These are phyloP conservation scores for Xylariomycetidae sp. DNA, from an alignment of 2,329 filamentous ascomycete species.

Conservation along the genomic window DNA sequence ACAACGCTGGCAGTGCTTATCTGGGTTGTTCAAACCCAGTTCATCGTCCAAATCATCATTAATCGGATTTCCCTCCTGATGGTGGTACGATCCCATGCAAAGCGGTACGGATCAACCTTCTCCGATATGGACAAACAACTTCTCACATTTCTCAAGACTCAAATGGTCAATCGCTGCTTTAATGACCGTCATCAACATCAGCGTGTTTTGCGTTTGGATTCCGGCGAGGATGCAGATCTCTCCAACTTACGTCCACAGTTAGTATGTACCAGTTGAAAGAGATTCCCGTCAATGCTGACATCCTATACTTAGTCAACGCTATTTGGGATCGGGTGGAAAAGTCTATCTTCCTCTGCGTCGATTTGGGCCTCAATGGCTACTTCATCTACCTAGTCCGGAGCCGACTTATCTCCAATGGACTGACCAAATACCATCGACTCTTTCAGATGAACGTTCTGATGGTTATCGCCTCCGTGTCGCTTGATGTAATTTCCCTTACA, in stretches of 20 bases:
- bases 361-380: constrained; percentile 38
- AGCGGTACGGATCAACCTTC: not conserved
- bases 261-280: not conserved
- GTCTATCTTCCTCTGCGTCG: constrained; percentile 37
- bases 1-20: constrained; percentile 12
- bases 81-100: constrained; percentile 28
- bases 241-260: constrained; percentile 25
- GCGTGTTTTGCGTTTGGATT: constrained; percentile 45
- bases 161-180: constrained; percentile 34
- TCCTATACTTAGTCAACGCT: constrained; percentile 33
- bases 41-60: constrained; percentile 44
- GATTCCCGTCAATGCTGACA: not conserved
- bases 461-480: constrained; percentile 30
- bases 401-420: constrained; percentile 37
- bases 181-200: constrained; percentile 41
- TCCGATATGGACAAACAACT: not conserved
- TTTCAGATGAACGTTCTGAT: constrained; percentile 33
- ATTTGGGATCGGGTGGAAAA: constrained; percentile 46
- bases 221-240: constrained; percentile 36
- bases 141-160: constrained; percentile 17
- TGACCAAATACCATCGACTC: constrained; percentile 40
- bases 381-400: constrained; percentile 38
- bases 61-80: constrained; percentile 42
- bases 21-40: constrained; percentile 35
- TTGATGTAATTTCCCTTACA: not conserved